A percentile compares a stretch with the other conserved stretches of the same genome.
Evolutionary conservation across 2,329 filamentous ascomycete genomes (phyloP).

Genomic region (Apiospora hydei): DNA sequence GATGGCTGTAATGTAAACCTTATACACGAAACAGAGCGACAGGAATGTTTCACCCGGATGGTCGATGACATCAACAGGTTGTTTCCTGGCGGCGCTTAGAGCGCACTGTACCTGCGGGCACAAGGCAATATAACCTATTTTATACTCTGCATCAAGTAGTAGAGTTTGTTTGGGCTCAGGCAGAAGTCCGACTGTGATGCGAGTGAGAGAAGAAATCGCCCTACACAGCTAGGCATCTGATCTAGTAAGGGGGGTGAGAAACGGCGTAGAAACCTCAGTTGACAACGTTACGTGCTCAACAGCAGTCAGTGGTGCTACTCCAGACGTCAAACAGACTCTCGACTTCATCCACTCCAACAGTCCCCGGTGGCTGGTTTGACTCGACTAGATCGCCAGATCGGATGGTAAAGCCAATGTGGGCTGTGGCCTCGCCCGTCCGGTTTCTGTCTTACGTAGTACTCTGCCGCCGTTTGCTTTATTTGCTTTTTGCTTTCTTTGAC

Average conservation of each 20-base stretch:
- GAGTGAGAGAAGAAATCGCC: neutral
- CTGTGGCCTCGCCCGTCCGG: neutral
- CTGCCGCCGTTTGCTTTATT: neutral
- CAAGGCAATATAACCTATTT: neutral
- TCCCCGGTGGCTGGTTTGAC: conserved; percentile 12
- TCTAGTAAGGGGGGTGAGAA: no score
- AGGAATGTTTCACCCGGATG: neutral
- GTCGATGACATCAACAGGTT: neutral
- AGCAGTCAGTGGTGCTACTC: neutral
- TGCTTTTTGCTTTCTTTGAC: neutral
- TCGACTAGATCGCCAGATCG: neutral
- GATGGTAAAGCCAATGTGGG: neutral
- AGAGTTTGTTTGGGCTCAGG: neutral
- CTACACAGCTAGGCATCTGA: no score
- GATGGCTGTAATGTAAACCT: neutral
- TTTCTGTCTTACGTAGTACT: neutral
- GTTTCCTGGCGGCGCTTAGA: neutral
- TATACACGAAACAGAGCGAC: neutral
- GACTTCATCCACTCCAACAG: neutral
- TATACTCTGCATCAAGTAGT: neutral
- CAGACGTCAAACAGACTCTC: neutral
- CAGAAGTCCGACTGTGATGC: neutral
- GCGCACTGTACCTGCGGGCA: neutral
- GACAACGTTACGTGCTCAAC: no score
- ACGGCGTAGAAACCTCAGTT: no score